phyloP scores from a whole-genome alignment of 371 early-diverging fungal genomes.

The Haplosporangium sp. region DNA sequence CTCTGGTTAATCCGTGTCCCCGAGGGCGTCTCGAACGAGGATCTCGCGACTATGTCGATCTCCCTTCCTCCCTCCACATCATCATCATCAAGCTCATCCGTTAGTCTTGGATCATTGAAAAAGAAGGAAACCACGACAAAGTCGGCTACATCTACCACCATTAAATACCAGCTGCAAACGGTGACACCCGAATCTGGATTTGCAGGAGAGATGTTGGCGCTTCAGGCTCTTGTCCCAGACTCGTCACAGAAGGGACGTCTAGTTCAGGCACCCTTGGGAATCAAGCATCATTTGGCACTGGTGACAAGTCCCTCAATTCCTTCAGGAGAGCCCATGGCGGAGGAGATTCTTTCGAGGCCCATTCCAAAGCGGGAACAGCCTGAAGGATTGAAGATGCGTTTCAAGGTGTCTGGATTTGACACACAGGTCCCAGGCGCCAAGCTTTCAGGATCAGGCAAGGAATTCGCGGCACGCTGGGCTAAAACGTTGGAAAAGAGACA shows the following conservation, averaged over 20 bases:
- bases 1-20: constrained; percentile 54
- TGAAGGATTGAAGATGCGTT: constrained; percentile 42
- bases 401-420: constrained; percentile 41
- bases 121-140: constrained; percentile 37
- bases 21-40: constrained; percentile 49
- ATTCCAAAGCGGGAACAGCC: constrained; percentile 43
- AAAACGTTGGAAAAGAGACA: constrained; percentile 33
- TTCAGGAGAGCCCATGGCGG: constrained; percentile 39
- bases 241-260: constrained; percentile 31
- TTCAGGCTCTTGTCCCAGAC: constrained; percentile 40
- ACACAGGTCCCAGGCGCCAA: constrained; percentile 41
- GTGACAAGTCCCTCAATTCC: constrained; percentile 39
- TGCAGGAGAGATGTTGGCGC: constrained; percentile 43
- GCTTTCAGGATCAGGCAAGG: constrained; percentile 39
- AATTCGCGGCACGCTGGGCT: constrained; percentile 41
- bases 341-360: constrained; percentile 44
- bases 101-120: constrained; percentile 33
- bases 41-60: constrained; percentile 44
- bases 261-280: constrained; percentile 41
- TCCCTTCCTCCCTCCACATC: constrained; percentile 19
- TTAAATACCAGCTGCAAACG: constrained; percentile 47
- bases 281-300: constrained; percentile 36
- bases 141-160: constrained; percentile 25
- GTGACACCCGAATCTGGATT: constrained; percentile 41
- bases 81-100: constrained; percentile 13